phyloP scores from a whole-genome alignment of 2,329 filamentous ascomycete species.

The Echinosphaeria canescens region DNA sequence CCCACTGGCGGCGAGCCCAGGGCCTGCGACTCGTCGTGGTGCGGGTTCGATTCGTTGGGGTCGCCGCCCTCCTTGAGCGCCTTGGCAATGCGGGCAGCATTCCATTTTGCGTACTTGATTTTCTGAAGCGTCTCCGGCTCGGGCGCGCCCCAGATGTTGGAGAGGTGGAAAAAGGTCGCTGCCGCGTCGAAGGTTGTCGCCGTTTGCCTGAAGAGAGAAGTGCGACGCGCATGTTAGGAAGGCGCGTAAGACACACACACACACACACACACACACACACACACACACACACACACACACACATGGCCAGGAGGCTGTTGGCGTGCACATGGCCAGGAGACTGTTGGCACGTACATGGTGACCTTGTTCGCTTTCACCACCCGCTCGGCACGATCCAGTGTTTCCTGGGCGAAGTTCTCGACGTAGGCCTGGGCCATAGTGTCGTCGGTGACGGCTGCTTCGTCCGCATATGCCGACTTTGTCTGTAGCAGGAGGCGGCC shows the following conservation, averaged over 20 bases:
- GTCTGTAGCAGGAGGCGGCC: slow-evolving; percentile 28
- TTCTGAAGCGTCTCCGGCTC: slow-evolving; percentile 64
- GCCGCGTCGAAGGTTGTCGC: slow-evolving; percentile 88
- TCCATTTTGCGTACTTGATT: slow-evolving; percentile 94
- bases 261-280: no score
- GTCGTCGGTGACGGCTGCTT: slow-evolving; percentile 76
- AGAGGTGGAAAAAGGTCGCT: slow-evolving; percentile 75
- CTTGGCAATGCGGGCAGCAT: slow-evolving; percentile 75
- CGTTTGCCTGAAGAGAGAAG: slow-evolving; percentile 55
- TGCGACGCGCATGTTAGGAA: no score
- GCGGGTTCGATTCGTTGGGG: slow-evolving; percentile 79
- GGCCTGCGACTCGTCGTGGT: slow-evolving; percentile 27
- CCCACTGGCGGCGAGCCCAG: slow-evolving; percentile 38
- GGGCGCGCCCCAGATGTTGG: slow-evolving; percentile 60
- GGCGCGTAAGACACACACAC: no score
- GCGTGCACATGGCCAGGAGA: no score
- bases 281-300: no score
- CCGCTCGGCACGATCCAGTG: slow-evolving; percentile 65
- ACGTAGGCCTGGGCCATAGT: slow-evolving; percentile 75
- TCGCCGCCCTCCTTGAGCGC: slow-evolving; percentile 81
- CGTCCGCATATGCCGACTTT: slow-evolving; percentile 49
- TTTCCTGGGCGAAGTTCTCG: slow-evolving; percentile 81
- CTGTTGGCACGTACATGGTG: slow-evolving; percentile 46
- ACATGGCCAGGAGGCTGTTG: no score
- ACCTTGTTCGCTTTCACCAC: slow-evolving; percentile 67